Conservation (phyloP, 1,284 basidiomycete genomes). For the Heimioporus punctisporus region DNA sequence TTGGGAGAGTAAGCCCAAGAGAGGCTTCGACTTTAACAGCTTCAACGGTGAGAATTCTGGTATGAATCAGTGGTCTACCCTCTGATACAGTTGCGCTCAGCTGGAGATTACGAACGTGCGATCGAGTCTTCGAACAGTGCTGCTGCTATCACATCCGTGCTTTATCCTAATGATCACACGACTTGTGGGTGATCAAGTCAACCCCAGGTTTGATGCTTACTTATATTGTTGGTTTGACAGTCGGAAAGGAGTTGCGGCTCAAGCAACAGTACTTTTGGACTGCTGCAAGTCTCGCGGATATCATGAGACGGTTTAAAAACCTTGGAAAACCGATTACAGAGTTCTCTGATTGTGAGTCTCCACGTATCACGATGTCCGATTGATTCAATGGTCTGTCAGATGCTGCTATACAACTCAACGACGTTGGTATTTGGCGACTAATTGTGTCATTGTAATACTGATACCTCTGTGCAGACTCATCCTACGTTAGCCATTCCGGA, state of each 20-base stretch:
- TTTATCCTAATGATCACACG: slow-evolving; percentile 88
- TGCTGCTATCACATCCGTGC: slow-evolving; percentile 87
- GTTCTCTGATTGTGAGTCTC: slow-evolving; percentile 74
- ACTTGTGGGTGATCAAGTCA: slow-evolving; percentile 43
- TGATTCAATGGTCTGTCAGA: slow-evolving; percentile 40
- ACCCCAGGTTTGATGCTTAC: neutral
- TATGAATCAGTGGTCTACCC: neutral
- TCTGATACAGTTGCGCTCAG: slow-evolving; percentile 36
- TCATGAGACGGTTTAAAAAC: slow-evolving; percentile 83
- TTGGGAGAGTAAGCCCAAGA: slow-evolving; percentile 88
- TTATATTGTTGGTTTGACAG: slow-evolving; percentile 36
- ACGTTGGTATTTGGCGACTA: slow-evolving; percentile 44
- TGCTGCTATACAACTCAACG: slow-evolving; percentile 90
- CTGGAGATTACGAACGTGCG: slow-evolving; percentile 89
- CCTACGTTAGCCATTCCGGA: slow-evolving; percentile 95
- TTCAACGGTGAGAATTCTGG: slow-evolving; percentile 74
- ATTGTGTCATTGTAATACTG: neutral
- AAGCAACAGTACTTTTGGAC: slow-evolving; percentile 98
- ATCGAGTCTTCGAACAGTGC: slow-evolving; percentile 88
- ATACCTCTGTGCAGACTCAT: slow-evolving; percentile 64
- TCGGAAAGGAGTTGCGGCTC: slow-evolving; percentile 89
- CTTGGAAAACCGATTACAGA: slow-evolving; percentile 72
- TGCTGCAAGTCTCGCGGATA: slow-evolving; percentile 85
- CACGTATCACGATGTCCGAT: neutral
- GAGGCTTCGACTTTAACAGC: slow-evolving; percentile 91